Evolutionary conservation across 805 yeast genomes (phyloP), one percentile per base, ranked within the genome.

Genomic region (Saccharomycopsis sp.): DNA sequence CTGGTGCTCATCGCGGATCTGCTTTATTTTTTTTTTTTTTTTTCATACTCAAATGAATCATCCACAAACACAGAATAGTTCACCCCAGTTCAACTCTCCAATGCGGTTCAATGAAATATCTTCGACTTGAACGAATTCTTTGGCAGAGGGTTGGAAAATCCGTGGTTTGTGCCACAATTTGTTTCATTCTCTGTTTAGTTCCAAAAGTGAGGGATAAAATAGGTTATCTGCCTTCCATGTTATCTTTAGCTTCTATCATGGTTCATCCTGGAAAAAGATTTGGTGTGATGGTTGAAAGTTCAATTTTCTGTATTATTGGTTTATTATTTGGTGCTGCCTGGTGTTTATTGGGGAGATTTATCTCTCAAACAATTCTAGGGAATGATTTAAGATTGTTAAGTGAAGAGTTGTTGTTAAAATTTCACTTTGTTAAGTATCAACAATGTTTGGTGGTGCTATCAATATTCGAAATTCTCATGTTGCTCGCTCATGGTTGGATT

Each of bases 181-280:
- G 72, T 14, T 59, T 66, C 25, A 60, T 64, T 3, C 57, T 69
- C 25, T 61, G 66, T 40, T 47, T 68, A 20, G 61, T 63, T 3
- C 64, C 66, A 0, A 53, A 57, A 15, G 58, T 66, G 1, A 47
- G 62, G 20, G 46, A 34, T 8, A 52, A 48, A 8, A 34, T 69
- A 14, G 74, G 74, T 3, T 49, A 50, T 4, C 63, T 66, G 28
- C 64, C 69, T 1, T 66, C 67, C 9, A 61, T 69, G 63, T 50
- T 69, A 9, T 68, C 71, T 0, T 47, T 69, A 31, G 60, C 66
- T 4, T 61, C 72, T 1, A 72, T 69, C 13, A 66, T 65, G 51
- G 65, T 66, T 4, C 72, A 68, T 47, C 73, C 74, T 2, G 74
- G 74, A 0, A 59, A 72, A 46, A 58, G 75, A 37, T 56, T 67